Evolutionary conservation across 345 rosid genomes (phyloP).

Genomic region (Populus alba): DNA sequence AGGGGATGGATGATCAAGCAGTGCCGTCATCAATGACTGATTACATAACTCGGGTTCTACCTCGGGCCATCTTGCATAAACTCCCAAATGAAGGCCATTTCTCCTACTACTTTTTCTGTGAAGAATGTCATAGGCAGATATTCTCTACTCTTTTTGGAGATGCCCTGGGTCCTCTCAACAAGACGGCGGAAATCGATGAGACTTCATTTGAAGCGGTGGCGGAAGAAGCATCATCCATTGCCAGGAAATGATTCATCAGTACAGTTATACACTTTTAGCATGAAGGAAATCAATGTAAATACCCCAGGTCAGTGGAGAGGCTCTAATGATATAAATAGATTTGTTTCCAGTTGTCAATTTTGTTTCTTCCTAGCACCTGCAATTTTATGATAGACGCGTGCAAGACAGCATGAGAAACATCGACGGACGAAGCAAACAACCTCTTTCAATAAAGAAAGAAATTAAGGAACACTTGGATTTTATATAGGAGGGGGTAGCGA

Average conservation of each 20-base stretch:
- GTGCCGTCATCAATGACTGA: neutral
- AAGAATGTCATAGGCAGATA: neutral
- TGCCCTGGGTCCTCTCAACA: neutral
- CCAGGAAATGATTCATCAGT: slow-evolving; percentile 27
- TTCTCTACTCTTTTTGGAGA: neutral
- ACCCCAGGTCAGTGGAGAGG: slow-evolving; percentile 27
- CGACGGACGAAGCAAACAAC: too few species aligned
- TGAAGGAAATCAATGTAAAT: slow-evolving; percentile 29
- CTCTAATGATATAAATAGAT: neutral
- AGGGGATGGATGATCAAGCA: neutral
- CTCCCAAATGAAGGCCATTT: neutral
- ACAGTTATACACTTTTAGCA: slow-evolving; percentile 1
- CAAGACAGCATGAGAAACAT: too few species aligned
- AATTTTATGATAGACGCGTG: too few species aligned
- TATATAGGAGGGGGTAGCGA: too few species aligned
- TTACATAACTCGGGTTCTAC: neutral
- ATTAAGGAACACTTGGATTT: too few species aligned
- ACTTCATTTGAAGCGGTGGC: slow-evolving; percentile 9
- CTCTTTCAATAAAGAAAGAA: too few species aligned
- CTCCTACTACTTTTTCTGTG: neutral
- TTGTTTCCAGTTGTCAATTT: too few species aligned
- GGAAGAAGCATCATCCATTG: slow-evolving; percentile 11
- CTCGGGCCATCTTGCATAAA: neutral
- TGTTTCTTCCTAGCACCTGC: too few species aligned
- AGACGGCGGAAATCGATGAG: slow-evolving; percentile 25